These are phyloP conservation scores for Monosporascus sp. DNA, from an alignment of 2,329 filamentous ascomycete genomes.

Conservation along the genomic window DNA sequence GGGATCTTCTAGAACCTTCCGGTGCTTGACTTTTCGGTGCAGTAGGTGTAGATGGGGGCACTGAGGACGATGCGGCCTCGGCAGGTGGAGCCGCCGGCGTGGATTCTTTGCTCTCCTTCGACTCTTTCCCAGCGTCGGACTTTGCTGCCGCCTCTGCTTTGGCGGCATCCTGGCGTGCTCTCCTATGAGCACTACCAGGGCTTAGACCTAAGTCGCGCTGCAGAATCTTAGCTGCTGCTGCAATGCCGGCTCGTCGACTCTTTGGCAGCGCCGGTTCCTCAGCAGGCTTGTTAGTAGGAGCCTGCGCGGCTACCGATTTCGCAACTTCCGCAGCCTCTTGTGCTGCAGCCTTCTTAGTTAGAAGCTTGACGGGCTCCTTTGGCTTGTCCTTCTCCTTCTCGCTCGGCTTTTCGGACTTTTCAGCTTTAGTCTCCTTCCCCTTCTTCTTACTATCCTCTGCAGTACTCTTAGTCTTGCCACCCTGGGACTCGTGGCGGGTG, in stretches of 20 bases:
- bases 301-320: constrained; percentile 36
- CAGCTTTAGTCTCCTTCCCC: constrained; percentile 57
- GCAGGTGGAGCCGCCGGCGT: constrained; percentile 12
- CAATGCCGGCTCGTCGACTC: constrained; percentile 55
- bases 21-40: constrained; percentile 22
- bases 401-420: constrained; percentile 59
- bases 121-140: constrained; percentile 22
- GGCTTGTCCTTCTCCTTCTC: constrained; percentile 51
- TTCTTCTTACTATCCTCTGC: constrained; percentile 47
- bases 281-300: constrained; percentile 22
- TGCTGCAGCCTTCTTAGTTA: constrained; percentile 52
- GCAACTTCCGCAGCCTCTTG: constrained; percentile 45
- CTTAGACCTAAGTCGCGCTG: constrained; percentile 63
- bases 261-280: constrained; percentile 40
- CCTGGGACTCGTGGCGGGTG: constrained; percentile 46
- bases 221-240: constrained; percentile 58
- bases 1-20: constrained; percentile 29
- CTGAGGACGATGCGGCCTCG: constrained; percentile 14
- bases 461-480: constrained; percentile 41
- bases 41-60: constrained; percentile 20
- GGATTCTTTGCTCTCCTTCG: constrained; percentile 15
- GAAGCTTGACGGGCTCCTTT: constrained; percentile 58
- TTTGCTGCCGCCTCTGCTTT: constrained; percentile 49
- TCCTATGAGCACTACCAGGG: constrained; percentile 56
- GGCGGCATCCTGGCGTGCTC: constrained; percentile 53